Conservation (phyloP, 75 land plant genomes). For the Cunninghamia lanceolata region DNA sequence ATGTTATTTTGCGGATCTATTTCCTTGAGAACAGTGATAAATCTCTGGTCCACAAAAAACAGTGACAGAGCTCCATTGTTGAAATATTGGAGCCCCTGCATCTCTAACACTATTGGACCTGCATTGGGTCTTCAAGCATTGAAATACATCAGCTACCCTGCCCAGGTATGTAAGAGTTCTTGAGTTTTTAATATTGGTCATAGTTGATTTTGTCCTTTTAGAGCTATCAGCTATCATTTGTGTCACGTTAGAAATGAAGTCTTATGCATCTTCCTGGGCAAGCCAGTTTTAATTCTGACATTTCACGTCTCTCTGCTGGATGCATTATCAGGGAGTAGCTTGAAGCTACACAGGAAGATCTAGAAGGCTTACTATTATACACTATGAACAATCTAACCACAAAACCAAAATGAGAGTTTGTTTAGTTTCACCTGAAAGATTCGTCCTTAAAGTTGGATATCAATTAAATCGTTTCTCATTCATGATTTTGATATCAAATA, state of each 20-base stretch:
- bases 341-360: no score
- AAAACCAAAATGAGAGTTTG: not conserved
- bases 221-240: not conserved
- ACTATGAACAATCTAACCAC: no score
- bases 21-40: constrained; percentile 55
- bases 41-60: constrained; percentile 57
- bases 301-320: no score
- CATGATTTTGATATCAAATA: constrained; percentile 1
- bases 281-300: no score
- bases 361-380: no score
- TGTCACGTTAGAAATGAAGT: not conserved
- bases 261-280: no score
- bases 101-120: constrained; percentile 97
- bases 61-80: constrained; percentile 74
- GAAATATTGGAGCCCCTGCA: constrained; percentile 90
- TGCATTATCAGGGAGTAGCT: no score
- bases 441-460: not conserved
- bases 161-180: constrained; percentile 53
- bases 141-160: constrained; percentile 99
- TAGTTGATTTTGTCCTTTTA: not conserved
- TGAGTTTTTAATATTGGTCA: not conserved
- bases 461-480: not conserved
- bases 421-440: not conserved
- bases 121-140: constrained; percentile 97
- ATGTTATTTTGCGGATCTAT: not conserved